Evolutionary conservation across 1,284 basidiomycete species (phyloP), one percentile per base, ranked within the genome.

Genomic region (Rhodotorula mucilaginosa): DNA sequence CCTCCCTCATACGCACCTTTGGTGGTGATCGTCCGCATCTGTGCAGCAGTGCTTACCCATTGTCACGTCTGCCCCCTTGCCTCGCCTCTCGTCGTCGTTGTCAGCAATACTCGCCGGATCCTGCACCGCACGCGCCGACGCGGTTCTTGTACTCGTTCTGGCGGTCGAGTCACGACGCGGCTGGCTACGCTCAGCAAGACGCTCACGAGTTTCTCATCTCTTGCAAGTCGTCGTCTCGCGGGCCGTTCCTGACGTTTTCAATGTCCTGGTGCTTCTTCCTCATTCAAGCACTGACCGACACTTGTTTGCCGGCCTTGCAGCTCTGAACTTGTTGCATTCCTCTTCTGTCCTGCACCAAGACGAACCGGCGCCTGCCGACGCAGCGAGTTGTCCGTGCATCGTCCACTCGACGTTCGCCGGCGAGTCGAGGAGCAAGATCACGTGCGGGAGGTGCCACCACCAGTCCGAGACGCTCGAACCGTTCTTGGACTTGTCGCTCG

Each of bases 181-280:
- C 92, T 13, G 93, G 92, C 2, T 91, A 97, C 77, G 88, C 92
- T 0, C 96, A 99, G 81, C 96, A 97, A 79, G 95, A 95, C 75
- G 92, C 93, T 0, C 92, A 96, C 82, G 93, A 95, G 81, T 80
- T 80, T 62, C 80, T 82, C 64, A 81, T 81, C 58, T 71, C 73
- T 23, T 31, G 74, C 74, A 10, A 48, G 69, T 64, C 51, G 49
- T 19, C 6, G n/a, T n/a, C 4, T 5, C n/a, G n/a, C n/a, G n/a
- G n/a, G n/a, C n/a, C n/a, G n/a, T n/a, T n/a, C n/a, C n/a, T n/a
- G n/a, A n/a, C n/a, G n/a, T n/a, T n/a, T n/a, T n/a, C n/a, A n/a
- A n/a, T n/a, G n/a, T n/a, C n/a, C n/a, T n/a, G n/a, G n/a, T n/a
- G n/a, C n/a, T n/a, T n/a, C n/a, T n/a, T 8, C 61, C 15, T 6